These are phyloP conservation scores for Aspergillus calidoustus DNA, from an alignment of 2,329 filamentous ascomycete species.

Conservation along the genomic window DNA sequence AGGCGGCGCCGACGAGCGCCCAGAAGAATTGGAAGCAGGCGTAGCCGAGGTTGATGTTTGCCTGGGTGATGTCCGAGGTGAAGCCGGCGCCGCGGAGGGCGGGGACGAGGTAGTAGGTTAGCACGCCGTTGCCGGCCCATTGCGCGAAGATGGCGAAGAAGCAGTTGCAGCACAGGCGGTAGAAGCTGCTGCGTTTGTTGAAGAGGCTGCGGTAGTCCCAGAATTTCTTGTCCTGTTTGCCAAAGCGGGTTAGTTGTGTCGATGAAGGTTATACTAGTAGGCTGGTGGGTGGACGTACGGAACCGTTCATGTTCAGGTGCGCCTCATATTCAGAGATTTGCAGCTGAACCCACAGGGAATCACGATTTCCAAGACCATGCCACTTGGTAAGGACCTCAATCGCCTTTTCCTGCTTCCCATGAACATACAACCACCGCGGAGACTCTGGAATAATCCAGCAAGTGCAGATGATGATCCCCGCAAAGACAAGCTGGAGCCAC, in stretches of 20 bases:
- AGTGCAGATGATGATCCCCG: slow-evolving; percentile 51
- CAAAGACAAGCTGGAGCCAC: slow-evolving; percentile 55
- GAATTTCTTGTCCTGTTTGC: slow-evolving; percentile 41
- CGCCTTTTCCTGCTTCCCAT: slow-evolving; percentile 62
- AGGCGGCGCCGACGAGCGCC: slow-evolving; percentile 56
- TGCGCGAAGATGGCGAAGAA: not conserved
- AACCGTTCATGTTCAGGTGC: slow-evolving; percentile 34
- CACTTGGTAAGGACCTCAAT: slow-evolving; percentile 61
- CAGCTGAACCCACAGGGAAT: slow-evolving; percentile 36
- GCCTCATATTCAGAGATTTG: slow-evolving; percentile 41
- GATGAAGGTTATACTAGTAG: slow-evolving; percentile 43
- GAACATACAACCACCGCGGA: slow-evolving; percentile 64
- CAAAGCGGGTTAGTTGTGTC: slow-evolving; percentile 50
- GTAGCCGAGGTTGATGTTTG: not conserved
- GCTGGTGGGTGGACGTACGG: slow-evolving; percentile 57
- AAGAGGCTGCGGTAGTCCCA: not conserved
- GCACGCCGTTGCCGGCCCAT: not conserved
- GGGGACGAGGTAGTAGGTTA: not conserved
- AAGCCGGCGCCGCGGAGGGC: not conserved
- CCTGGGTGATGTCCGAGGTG: not conserved
- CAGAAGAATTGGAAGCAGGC: slow-evolving; percentile 55
- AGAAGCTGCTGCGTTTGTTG: not conserved
- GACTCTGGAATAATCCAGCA: slow-evolving; percentile 64
- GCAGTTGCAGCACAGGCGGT: not conserved
- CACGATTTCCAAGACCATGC: slow-evolving; percentile 55